Evolutionary conservation across 495 filamentous ascomycete genomes (phyloP).

Genomic region (Xylaria cubensis): DNA sequence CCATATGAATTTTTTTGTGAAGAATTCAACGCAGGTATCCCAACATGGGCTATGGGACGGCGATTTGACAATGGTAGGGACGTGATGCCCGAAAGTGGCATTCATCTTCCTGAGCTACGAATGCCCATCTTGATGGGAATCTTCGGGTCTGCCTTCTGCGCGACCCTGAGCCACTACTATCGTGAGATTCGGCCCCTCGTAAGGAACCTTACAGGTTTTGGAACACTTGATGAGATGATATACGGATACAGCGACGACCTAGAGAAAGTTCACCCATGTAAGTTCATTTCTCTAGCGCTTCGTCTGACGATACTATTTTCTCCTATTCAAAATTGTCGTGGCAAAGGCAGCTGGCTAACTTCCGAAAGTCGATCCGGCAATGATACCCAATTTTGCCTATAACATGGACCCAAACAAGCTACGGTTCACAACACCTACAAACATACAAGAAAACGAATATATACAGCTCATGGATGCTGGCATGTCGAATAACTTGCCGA

Average conservation of each 20-base stretch:
- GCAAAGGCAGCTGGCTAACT: background rate
- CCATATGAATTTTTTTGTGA: constrained; percentile 98
- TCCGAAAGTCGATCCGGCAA: constrained; percentile 71
- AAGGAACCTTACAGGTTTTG: constrained; percentile 73
- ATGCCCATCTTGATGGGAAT: constrained; percentile 85
- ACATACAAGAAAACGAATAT: constrained; percentile 69
- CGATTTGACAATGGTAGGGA: constrained; percentile 76
- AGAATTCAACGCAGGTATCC: constrained; percentile 85
- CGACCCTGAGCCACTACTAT: constrained; percentile 94
- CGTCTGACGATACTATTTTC: background rate
- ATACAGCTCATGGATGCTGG: constrained; percentile 95
- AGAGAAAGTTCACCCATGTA: constrained; percentile 79
- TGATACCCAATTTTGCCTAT: constrained; percentile 84
- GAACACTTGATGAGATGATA: constrained; percentile 85
- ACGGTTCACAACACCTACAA: constrained; percentile 74
- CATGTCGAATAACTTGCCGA: constrained; percentile 96
- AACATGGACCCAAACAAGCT: constrained; percentile 75
- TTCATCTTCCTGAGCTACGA: constrained; percentile 78
- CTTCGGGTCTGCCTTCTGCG: constrained; percentile 95
- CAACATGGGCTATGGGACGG: constrained; percentile 90
- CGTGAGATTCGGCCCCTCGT: constrained; percentile 85
- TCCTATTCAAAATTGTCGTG: background rate
- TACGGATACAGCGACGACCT: constrained; percentile 79
- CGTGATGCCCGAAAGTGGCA: constrained; percentile 57
- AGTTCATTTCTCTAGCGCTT: background rate